phyloP scores from a whole-genome alignment of 495 filamentous ascomycete species.

The Aspergillus diversus region DNA sequence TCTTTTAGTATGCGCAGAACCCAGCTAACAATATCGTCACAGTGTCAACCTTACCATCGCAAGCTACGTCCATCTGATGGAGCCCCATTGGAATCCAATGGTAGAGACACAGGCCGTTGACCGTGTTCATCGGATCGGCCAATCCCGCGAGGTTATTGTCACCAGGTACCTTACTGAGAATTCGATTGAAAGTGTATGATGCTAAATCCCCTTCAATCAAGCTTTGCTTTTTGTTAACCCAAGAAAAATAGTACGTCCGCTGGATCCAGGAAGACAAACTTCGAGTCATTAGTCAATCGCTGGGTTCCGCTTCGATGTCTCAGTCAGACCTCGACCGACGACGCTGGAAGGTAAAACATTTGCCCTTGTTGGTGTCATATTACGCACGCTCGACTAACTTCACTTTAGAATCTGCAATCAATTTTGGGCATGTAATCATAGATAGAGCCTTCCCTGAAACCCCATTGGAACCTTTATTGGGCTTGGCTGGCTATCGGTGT shows the following conservation, averaged over 20 bases:
- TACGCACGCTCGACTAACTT: neutral
- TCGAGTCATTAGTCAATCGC: neutral
- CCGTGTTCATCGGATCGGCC: neutral
- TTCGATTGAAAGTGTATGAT: slow-evolving; percentile 1
- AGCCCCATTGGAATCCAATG: slow-evolving; percentile 10
- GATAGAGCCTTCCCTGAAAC: too few relatives aligned
- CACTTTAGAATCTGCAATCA: neutral
- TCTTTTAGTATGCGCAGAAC: too few relatives aligned
- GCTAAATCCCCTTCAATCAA: too few relatives aligned
- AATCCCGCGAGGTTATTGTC: slow-evolving; percentile 1
- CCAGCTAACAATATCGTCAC: neutral
- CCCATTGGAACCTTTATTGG: too few relatives aligned
- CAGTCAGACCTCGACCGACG: neutral
- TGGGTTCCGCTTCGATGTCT: neutral
- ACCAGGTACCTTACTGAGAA: slow-evolving; percentile 6
- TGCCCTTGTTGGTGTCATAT: too few relatives aligned
- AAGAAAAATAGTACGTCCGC: neutral
- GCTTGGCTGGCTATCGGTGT: too few relatives aligned
- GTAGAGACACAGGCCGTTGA: slow-evolving; percentile 1
- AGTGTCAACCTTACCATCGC: slow-evolving; percentile 1
- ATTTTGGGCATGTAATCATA: neutral
- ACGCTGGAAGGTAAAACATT: neutral
- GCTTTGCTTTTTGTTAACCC: too few relatives aligned
- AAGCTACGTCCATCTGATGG: neutral
- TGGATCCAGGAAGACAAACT: slow-evolving; percentile 10